Percentiles rank a stretch among this genome's conserved stretches.
Conservation (phyloP, 768 basidiomycete genomes). For the Boletus fagicola region DNA sequence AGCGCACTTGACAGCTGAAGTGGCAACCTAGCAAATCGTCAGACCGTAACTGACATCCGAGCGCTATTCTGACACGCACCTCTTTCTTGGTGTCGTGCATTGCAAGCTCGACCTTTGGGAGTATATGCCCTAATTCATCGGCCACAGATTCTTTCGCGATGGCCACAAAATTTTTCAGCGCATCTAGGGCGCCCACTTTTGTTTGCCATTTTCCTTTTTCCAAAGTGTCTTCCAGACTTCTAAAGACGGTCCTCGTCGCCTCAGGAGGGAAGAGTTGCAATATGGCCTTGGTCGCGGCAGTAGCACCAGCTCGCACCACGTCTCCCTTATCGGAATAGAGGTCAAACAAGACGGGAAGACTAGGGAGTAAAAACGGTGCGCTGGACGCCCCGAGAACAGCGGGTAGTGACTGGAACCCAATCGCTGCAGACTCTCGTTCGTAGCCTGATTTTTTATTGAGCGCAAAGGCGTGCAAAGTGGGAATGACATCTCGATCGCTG, state of each 20-base stretch:
- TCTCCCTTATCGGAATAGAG: conserved; percentile 94
- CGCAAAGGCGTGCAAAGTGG: conserved; percentile 64
- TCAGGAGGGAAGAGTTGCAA: conserved; percentile 84
- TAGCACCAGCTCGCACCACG: conserved; percentile 81
- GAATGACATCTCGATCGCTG: conserved; percentile 63
- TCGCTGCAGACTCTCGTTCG: conserved; percentile 83
- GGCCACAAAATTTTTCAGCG: conserved; percentile 71
- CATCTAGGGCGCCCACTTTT: conserved; percentile 91
- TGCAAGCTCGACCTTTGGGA: conserved; percentile 83
- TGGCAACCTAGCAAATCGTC: conserved; percentile 60
- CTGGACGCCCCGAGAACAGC: conserved; percentile 63
- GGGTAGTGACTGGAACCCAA: conserved; percentile 76
- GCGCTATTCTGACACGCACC: conserved; percentile 42
- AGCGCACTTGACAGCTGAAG: conserved; percentile 85
- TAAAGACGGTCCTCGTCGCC: conserved; percentile 65
- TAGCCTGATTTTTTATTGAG: conserved; percentile 85
- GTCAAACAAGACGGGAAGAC: conserved; percentile 75
- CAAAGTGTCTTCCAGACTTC: conserved; percentile 67
- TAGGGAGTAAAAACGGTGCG: conserved; percentile 74
- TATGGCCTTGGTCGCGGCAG: conserved; percentile 77
- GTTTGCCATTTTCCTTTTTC: conserved; percentile 90
- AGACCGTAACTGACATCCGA: conserved; percentile 1
- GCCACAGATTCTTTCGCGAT: conserved; percentile 75
- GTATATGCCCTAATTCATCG: conserved; percentile 72
- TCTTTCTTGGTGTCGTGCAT: conserved; percentile 98